A percentile compares a stretch with the other conserved stretches of the same genome.
Conservation (phyloP, 495 filamentous ascomycete species). For the Hypoxylon trugodes region DNA sequence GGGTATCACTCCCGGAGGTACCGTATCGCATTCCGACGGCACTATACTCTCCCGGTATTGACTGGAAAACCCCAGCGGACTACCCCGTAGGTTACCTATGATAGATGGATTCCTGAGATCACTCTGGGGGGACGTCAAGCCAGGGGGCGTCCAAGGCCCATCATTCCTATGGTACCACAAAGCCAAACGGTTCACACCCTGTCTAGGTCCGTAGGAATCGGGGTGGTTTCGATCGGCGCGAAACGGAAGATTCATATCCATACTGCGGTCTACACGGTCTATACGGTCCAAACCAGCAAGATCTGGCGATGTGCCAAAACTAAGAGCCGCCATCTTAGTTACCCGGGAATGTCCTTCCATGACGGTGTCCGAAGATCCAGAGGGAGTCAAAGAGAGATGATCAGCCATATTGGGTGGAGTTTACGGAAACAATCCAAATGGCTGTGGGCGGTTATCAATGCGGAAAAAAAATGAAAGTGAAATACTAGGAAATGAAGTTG, state of each 20-base stretch:
- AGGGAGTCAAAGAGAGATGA: constrained; percentile 26
- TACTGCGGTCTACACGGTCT: no score
- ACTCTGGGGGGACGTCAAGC: constrained; percentile 24
- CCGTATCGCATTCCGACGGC: constrained; percentile 65
- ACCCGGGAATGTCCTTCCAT: constrained; percentile 27
- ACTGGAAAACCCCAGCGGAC: constrained; percentile 9
- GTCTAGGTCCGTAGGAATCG: constrained; percentile 19
- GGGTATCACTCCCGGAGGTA: constrained; percentile 56
- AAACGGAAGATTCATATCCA: constrained; percentile 16
- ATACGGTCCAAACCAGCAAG: constrained; percentile 26
- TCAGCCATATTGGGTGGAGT: constrained; percentile 31
- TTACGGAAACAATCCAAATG: constrained; percentile 4
- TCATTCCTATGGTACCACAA: constrained; percentile 50
- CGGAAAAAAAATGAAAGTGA: constrained; percentile 7
- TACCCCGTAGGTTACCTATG: constrained; percentile 14
- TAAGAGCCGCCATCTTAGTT: constrained; percentile 13
- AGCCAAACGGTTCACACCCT: constrained; percentile 36
- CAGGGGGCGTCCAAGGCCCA: constrained; percentile 50
- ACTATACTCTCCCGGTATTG: constrained; percentile 40
- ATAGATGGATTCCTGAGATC: constrained; percentile 25
- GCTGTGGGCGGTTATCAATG: neutral
- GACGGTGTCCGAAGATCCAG: constrained; percentile 26
- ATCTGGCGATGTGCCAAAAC: constrained; percentile 21
- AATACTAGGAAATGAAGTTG: neutral
- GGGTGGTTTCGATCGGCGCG: constrained; percentile 14